Base-by-base conservation (phyloP, 805 yeast species). In the Ogataea saltuana region DNA sequence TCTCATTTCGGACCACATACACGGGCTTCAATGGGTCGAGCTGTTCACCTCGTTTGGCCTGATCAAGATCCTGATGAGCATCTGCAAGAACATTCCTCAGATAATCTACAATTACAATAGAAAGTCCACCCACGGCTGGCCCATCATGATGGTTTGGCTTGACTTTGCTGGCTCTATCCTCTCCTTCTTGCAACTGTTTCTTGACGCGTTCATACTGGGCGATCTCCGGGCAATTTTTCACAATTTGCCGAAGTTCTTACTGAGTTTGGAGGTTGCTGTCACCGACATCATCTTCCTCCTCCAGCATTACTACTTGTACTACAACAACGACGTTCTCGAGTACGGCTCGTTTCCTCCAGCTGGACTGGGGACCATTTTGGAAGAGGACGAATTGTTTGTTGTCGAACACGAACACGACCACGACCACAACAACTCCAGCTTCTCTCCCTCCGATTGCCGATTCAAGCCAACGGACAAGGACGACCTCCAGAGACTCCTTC, bases 41-140 rank as follows among this genome's bases (percentile, higher is more conserved):
- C 44, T 65, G 18, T 52, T 64, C 21, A 63, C 64, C 7, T 56
- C 64, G 1, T 42, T 65, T 13, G 70, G 70, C 3, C 41, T 64
- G 15, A 49, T 65, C 39, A 65, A 65, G 33, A 59, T 65, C 17
- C 17, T 45, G 10, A 62, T 65, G 68, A 58, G 64, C 27, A 56
- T 65, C 4, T 61, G 64, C 44, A 65, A 65, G 41, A 65, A 65
- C 43, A 56, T 62, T n/a, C 69, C 68, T 2, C 70, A 65, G 39
- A 49, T 60, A 11, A 20, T 56, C 6, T 65, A 65, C 49, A 65
- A 63, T 36, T 61, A 58, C 41, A 50, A 54, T 22, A 50, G 70
- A 32, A 58, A 65, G 39, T 63, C 69, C 1, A 65, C 70, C 1
- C 67, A 64, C 42, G 69, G 69, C 7, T 65, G 70, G 70, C 70